These are phyloP conservation scores for Ascochyta koolunga DNA, from an alignment of 2,329 filamentous ascomycete genomes.

Conservation along the genomic window DNA sequence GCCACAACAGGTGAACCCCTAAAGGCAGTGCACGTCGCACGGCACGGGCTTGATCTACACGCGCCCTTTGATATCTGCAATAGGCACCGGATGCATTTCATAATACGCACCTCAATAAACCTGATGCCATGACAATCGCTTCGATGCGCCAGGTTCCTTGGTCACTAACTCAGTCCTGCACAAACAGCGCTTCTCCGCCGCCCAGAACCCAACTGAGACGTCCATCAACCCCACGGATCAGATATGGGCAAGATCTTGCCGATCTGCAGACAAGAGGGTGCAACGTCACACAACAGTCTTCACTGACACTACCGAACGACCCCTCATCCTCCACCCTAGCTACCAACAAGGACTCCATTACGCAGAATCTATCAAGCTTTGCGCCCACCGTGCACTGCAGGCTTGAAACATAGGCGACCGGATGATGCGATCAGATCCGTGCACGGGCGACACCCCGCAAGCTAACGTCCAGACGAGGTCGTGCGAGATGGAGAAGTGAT, in stretches of 20 bases:
- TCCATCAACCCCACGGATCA: conserved; percentile 12
- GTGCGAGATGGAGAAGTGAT: conserved; percentile 5
- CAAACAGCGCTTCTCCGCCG: conserved; percentile 2
- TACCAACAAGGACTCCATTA: conserved; percentile 7
- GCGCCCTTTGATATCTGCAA: neutral
- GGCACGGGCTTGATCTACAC: conserved; percentile 10
- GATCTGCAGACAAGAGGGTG: conserved; percentile 28
- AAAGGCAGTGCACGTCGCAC: conserved; percentile 27
- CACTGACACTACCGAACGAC: conserved; percentile 25
- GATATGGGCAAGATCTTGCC: conserved; percentile 19
- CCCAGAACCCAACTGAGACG: conserved; percentile 19
- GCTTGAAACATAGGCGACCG: conserved; percentile 17
- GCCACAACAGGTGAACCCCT: conserved; percentile 20
- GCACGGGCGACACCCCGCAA: conserved; percentile 1
- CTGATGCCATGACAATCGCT: neutral
- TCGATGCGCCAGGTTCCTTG: neutral
- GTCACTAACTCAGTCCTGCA: neutral
- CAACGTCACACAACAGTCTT: conserved; percentile 27
- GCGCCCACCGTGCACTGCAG: conserved; percentile 13
- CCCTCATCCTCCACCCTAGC: conserved; percentile 11
- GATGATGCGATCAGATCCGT: conserved; percentile 4
- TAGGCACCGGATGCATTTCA: conserved; percentile 1
- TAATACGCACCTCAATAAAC: conserved; percentile 10
- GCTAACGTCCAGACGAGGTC: neutral
- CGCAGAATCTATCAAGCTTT: conserved; percentile 4